Conservation (phyloP, 306 rosid species). For the Geum urbanum region DNA sequence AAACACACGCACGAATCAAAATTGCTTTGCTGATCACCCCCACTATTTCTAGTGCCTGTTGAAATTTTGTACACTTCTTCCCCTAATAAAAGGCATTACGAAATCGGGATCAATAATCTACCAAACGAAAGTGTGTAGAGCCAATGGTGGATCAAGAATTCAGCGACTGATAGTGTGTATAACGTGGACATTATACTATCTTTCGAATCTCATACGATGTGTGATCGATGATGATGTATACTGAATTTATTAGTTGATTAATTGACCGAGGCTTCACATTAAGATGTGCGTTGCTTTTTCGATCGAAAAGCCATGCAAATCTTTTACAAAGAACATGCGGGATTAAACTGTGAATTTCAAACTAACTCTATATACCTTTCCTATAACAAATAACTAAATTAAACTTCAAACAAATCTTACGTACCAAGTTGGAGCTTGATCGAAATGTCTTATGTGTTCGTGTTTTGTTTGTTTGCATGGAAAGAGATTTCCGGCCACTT, state of each 20-base stretch:
- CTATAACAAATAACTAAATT: neutral
- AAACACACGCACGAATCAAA: too few relatives aligned
- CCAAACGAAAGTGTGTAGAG: neutral
- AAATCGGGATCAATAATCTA: neutral
- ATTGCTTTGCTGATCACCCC: neutral
- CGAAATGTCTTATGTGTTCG: neutral
- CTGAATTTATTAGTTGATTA: too few relatives aligned
- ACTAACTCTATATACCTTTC: too few relatives aligned
- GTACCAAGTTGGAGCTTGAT: neutral
- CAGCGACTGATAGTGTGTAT: neutral
- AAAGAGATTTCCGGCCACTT: conserved; percentile 15
- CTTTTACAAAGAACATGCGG: conserved; percentile 7
- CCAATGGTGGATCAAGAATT: neutral
- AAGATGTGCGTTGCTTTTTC: too few relatives aligned
- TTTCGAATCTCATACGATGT: neutral
- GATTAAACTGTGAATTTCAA: neutral
- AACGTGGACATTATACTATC: conserved; percentile 10
- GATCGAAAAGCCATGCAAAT: neutral
- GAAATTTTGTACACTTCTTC: neutral
- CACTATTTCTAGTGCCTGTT: neutral
- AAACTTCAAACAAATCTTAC: neutral
- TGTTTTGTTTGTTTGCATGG: conserved; percentile 19
- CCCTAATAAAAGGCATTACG: neutral
- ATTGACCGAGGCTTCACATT: too few relatives aligned
- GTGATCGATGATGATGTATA: neutral